Evolutionary conservation across 371 early-diverging fungal genomes (phyloP).

Genomic region (Mortierella sp.): DNA sequence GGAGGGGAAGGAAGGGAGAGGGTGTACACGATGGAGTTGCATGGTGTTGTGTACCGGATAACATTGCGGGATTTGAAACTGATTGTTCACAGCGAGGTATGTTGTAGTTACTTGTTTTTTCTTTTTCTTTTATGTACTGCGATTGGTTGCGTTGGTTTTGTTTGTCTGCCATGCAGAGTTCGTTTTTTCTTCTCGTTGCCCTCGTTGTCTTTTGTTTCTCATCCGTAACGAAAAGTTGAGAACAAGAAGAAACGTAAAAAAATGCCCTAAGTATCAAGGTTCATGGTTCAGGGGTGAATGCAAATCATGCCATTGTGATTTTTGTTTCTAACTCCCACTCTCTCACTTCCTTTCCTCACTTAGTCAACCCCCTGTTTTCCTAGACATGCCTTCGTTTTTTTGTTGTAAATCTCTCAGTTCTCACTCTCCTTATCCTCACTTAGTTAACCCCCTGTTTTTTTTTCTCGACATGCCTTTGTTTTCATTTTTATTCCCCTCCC

Average conservation of each 20-base stretch:
- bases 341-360: too few relatives aligned
- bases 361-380: not conserved
- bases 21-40: constrained; percentile 29
- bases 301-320: too few relatives aligned
- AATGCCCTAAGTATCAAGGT: too few relatives aligned
- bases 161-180: too few relatives aligned
- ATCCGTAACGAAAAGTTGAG: not conserved
- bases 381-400: not conserved
- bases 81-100: constrained; percentile 36
- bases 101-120: not conserved
- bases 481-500: not conserved
- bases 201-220: not conserved
- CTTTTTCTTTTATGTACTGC: not conserved
- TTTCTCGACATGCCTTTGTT: not conserved
- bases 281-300: too few relatives aligned
- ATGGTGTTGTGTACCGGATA: constrained; percentile 37
- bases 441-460: not conserved
- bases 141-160: not conserved
- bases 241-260: too few relatives aligned
- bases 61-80: constrained; percentile 26
- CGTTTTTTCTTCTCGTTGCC: too few relatives aligned
- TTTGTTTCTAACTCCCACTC: too few relatives aligned
- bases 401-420: not conserved
- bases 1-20: constrained; percentile 7
- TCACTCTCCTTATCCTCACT: not conserved